A percentile compares a stretch with the other conserved stretches of the same genome.
These are phyloP conservation scores for Astrothelium subdiscretum DNA, from an alignment of 495 filamentous ascomycete species.

Conservation along the genomic window DNA sequence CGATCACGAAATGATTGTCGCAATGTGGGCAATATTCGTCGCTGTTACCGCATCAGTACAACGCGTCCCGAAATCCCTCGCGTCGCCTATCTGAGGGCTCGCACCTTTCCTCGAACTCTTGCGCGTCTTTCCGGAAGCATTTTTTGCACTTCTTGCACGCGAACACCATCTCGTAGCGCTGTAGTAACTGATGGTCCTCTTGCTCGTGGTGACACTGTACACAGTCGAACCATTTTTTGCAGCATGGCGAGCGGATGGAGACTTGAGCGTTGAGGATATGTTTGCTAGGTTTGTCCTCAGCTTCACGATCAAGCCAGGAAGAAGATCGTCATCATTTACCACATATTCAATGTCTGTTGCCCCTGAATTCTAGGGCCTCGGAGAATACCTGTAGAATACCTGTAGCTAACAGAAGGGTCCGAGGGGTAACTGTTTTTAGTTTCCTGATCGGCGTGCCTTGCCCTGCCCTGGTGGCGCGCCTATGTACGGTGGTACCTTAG, in stretches of 20 bases:
- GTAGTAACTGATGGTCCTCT: slow-evolving; percentile 61
- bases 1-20: slow-evolving; percentile 94
- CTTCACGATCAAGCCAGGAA: neutral
- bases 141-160: slow-evolving; percentile 98
- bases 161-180: slow-evolving; percentile 79
- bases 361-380: neutral
- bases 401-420: too few relatives aligned
- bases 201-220: slow-evolving; percentile 83
- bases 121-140: slow-evolving; percentile 85
- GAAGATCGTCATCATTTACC: slow-evolving; percentile 7
- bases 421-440: neutral
- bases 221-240: slow-evolving; percentile 97
- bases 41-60: slow-evolving; percentile 28
- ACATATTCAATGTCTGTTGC: slow-evolving; percentile 10
- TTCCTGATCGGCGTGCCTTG: neutral
- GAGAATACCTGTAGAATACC: too few relatives aligned
- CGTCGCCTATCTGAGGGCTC: neutral
- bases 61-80: neutral
- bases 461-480: neutral
- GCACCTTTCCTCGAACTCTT: slow-evolving; percentile 80
- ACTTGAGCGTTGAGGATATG: slow-evolving; percentile 98
- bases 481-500: too few relatives aligned
- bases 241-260: slow-evolving; percentile 87
- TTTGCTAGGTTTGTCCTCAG: slow-evolving; percentile 47
- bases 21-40: slow-evolving; percentile 99